Percentiles rank a stretch among this genome's conserved stretches.
Conservation (phyloP, 2,329 filamentous ascomycete genomes). For the Colletotrichum nymphaeae region DNA sequence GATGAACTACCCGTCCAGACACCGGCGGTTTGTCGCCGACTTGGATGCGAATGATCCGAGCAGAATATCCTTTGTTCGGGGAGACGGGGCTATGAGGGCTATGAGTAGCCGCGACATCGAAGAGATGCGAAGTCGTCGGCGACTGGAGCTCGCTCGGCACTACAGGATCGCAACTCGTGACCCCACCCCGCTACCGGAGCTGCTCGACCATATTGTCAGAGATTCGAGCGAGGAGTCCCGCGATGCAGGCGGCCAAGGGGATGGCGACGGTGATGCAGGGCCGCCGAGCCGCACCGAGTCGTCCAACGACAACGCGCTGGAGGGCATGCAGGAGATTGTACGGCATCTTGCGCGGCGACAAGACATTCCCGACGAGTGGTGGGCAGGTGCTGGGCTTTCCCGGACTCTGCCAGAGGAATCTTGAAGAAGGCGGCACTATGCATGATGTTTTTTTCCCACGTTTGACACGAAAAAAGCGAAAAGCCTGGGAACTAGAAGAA, state of each 20-base stretch:
- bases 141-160: constrained; percentile 26
- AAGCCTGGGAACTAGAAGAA: neutral
- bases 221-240: constrained; percentile 25
- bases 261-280: constrained; percentile 24
- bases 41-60: constrained; percentile 28
- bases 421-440: constrained; percentile 4
- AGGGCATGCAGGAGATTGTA: constrained; percentile 79
- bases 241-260: neutral
- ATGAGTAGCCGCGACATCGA: constrained; percentile 1
- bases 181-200: constrained; percentile 17
- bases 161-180: constrained; percentile 22
- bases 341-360: constrained; percentile 76
- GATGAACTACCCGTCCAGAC: constrained; percentile 34
- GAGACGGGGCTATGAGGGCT: neutral
- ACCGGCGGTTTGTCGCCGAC: constrained; percentile 33
- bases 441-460: neutral
- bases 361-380: constrained; percentile 87
- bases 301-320: constrained; percentile 53
- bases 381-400: constrained; percentile 76
- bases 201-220: constrained; percentile 19
- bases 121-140: constrained; percentile 28
- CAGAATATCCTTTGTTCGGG: constrained; percentile 27
- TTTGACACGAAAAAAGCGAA: constrained; percentile 1
- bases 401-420: constrained; percentile 63
- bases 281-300: constrained; percentile 31